Percentiles rank a stretch among this genome's conserved stretches.
Conservation (phyloP, 495 filamentous ascomycete genomes). For the Penicillium verhagenii region DNA sequence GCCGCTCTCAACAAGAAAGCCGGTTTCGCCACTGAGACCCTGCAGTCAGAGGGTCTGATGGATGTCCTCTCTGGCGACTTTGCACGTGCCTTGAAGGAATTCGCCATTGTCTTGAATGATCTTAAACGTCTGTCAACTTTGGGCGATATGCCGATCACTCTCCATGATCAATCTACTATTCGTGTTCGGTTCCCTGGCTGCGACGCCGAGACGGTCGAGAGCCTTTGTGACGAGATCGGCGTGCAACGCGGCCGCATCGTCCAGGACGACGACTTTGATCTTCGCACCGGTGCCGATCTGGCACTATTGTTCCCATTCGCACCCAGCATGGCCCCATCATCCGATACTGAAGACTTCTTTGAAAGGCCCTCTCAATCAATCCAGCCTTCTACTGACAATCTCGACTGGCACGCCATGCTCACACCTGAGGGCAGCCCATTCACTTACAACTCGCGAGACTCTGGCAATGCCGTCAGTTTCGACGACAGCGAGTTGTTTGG, state of each 20-base stretch:
- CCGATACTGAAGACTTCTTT: constrained; percentile 35
- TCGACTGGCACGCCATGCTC: constrained; percentile 61
- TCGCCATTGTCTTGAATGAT: constrained; percentile 76
- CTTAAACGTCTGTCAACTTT: constrained; percentile 70
- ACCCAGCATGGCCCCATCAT: constrained; percentile 49
- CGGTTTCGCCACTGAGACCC: constrained; percentile 41
- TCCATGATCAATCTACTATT: constrained; percentile 62
- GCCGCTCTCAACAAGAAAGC: constrained; percentile 32
- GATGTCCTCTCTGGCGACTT: constrained; percentile 87
- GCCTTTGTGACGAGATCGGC: constrained; percentile 82
- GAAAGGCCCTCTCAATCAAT: constrained; percentile 23
- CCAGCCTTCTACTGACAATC: constrained; percentile 27
- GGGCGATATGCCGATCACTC: constrained; percentile 77
- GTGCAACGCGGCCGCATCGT: constrained; percentile 70
- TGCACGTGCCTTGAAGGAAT: constrained; percentile 78
- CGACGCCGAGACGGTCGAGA: constrained; percentile 78
- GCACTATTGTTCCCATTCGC: constrained; percentile 87
- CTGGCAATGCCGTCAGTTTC: constrained; percentile 41
- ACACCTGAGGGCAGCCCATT: constrained; percentile 36
- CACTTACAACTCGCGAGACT: constrained; percentile 25
- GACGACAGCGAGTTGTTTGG: constrained; percentile 45
- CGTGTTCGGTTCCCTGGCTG: constrained; percentile 89
- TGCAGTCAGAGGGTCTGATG: constrained; percentile 78
- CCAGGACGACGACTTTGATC: constrained; percentile 75
- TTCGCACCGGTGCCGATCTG: constrained; percentile 59